A percentile compares a stretch with the other conserved stretches of the same genome.
Evolutionary conservation across 805 yeast genomes (phyloP).

Genomic region (Wickerhamomyces subpelliculosus): DNA sequence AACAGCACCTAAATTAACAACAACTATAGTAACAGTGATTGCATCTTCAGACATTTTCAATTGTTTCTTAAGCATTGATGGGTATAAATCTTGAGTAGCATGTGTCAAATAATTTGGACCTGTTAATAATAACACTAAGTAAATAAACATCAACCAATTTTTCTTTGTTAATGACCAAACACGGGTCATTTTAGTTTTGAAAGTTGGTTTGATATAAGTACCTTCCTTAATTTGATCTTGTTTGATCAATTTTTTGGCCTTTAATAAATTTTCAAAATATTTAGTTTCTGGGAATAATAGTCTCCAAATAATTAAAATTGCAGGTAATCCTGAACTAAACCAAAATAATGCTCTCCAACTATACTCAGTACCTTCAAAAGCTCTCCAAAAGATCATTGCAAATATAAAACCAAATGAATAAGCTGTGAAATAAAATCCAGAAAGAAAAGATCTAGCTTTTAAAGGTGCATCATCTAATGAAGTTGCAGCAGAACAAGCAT

Average conservation of each 20-base stretch:
- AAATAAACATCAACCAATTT: slow-evolving; percentile 58
- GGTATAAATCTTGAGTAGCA: slow-evolving; percentile 69
- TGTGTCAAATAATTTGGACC: slow-evolving; percentile 69
- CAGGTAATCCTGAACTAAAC: slow-evolving; percentile 64
- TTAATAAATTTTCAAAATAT: slow-evolving; percentile 31
- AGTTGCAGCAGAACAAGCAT: slow-evolving; percentile 37
- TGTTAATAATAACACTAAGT: slow-evolving; percentile 54
- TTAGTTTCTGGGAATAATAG: slow-evolving; percentile 53
- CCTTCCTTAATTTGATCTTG: slow-evolving; percentile 23
- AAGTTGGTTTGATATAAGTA: slow-evolving; percentile 20
- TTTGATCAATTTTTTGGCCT: slow-evolving; percentile 20
- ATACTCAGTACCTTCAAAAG: slow-evolving; percentile 41
- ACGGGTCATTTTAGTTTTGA: slow-evolving; percentile 16
- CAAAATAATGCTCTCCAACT: slow-evolving; percentile 69
- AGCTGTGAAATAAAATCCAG: slow-evolving; percentile 53
- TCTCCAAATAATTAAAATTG: slow-evolving; percentile 52
- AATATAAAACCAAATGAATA: slow-evolving; percentile 62
- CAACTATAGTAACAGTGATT: slow-evolving; percentile 52
- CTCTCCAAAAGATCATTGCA: slow-evolving; percentile 59
- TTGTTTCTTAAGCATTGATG: slow-evolving; percentile 54
- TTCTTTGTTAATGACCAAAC: slow-evolving; percentile 31
- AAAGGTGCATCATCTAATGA: slow-evolving; percentile 58
- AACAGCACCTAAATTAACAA: slow-evolving; percentile 63
- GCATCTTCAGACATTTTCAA: slow-evolving; percentile 38
- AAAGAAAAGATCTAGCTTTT: slow-evolving; percentile 53